phyloP scores from a whole-genome alignment of 108 stramenopile genomes.

The Fistulifera pelliculosa region DNA sequence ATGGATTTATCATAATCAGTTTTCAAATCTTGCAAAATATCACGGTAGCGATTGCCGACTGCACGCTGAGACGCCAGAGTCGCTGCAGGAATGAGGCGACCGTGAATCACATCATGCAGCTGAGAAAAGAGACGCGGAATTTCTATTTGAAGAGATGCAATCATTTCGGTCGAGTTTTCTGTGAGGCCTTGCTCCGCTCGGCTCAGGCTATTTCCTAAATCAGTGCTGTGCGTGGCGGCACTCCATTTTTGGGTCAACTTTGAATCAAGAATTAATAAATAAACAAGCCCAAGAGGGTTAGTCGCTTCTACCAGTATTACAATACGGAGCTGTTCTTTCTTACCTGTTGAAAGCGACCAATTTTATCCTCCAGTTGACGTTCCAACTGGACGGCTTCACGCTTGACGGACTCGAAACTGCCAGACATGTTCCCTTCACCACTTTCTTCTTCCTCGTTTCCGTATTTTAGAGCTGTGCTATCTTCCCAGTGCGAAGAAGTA shows the following conservation, averaged over 20 bases:
- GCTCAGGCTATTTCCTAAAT: neutral
- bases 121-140: slow-evolving; percentile 56
- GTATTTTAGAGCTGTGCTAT: too few species aligned
- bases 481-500: too few species aligned
- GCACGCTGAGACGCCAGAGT: slow-evolving; percentile 42
- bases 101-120: slow-evolving; percentile 59
- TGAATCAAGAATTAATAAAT: neutral
- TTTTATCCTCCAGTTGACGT: slow-evolving; percentile 67
- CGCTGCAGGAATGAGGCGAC: slow-evolving; percentile 54
- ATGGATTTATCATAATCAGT: slow-evolving; percentile 67
- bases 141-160: slow-evolving; percentile 54
- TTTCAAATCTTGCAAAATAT: slow-evolving; percentile 70
- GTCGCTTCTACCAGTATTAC: too few species aligned
- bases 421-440: slow-evolving; percentile 21
- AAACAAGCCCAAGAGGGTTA: too few species aligned
- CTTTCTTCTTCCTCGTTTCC: neutral
- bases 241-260: slow-evolving; percentile 21
- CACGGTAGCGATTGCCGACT: slow-evolving; percentile 74
- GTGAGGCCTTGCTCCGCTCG: slow-evolving; percentile 5
- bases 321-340: neutral
- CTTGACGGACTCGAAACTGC: slow-evolving; percentile 50
- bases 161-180: slow-evolving; percentile 35
- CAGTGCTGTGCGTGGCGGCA: neutral
- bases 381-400: slow-evolving; percentile 79
- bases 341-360: slow-evolving; percentile 78